Evolutionary conservation across 305 asterid species (phyloP), one percentile per base, ranked within the genome.

Genomic region (Fraxinus sp.): DNA sequence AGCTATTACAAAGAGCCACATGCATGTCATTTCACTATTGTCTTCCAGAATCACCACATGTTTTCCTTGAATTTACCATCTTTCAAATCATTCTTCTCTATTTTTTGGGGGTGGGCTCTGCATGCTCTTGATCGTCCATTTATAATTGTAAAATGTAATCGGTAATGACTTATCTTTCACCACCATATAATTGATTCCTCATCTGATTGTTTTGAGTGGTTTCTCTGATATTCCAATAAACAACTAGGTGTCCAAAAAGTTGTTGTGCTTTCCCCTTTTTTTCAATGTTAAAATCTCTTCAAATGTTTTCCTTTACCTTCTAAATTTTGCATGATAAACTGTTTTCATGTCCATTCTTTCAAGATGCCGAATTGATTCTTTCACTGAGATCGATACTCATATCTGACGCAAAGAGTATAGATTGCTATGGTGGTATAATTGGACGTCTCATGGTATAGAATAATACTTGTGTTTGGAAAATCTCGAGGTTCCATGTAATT

Each of bases 111-210:
- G 22, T 74, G 78, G 75, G 49, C 41, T 78, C 24, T 78, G 52
- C 10, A 41, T 32, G 22, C 35, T 39, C 46, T 72, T 28, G n/a
- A 79, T 59, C n/a, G 33, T 55, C 18, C 20, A 43, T 66, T 57
- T 18, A 41, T 66, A 59, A 35, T 49, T 49, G 36, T 75, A 10
- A 73, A 73, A 64, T 59, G 75, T 72, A 78, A 62, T 76, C 33
- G 20, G 49, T 13, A 41, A 72, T 14, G 35, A 46, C 71, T 77
- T 59, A 22, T 77, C 75, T 77, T 80, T 55, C 59, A 76, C 33
- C 39, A 59, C 77, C 28, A 4, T 75, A 37, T n/a, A 16, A 79
- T 79, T 77, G 76, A 62, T 85, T 35, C 85, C 46, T 75, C 57
- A 18, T 74, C 3, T 82, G 35, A 72, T 22, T 43, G 13, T 41